These are phyloP conservation scores for carrot (Daucus carota) DNA, from an alignment of 129 eudicot genomes.

Conservation along the genomic window DH1_v3.0 NC_030384.2:26096001-26096500, in stretches of 20 bases:
- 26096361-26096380: too few species aligned
- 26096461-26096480: not conserved
- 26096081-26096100: constrained; percentile 17
- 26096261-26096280: constrained; percentile 18
- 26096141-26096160: constrained; percentile 11
- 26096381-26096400: not conserved
- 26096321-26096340: too few species aligned
- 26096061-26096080: constrained; percentile 26
- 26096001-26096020: constrained; percentile 38
- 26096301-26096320: not conserved
- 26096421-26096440: not conserved
- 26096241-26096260: constrained; percentile 32
- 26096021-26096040: constrained; percentile 90
- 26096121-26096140: constrained; percentile 35
- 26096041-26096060: constrained; percentile 24
- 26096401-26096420: not conserved
- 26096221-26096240: constrained; percentile 26
- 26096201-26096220: constrained; percentile 36
- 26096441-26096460: not conserved
- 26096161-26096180: constrained; percentile 93
- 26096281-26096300: not conserved
- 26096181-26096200: constrained; percentile 77
- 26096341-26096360: too few species aligned
- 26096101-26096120: constrained; percentile 56
- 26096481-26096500: not conserved